Conservation (phyloP, 2,329 filamentous ascomycete species). For the Chrysoporthe puriensis region DNA sequence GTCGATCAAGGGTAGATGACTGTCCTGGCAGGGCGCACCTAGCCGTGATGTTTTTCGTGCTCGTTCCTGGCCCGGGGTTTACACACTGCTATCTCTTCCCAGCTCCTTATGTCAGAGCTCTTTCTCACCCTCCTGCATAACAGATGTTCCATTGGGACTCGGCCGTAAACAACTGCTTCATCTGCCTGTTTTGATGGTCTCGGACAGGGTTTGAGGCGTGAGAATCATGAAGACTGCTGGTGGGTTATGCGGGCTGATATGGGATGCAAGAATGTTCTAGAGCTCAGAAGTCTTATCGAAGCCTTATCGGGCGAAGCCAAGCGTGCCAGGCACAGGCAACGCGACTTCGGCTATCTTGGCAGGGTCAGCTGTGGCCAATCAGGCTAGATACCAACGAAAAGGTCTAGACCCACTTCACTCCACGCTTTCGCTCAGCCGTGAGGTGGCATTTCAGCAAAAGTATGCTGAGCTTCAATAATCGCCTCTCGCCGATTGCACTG, state of each 20-base stretch:
- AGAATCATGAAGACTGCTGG: not conserved
- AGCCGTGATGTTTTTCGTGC: too few relatives aligned
- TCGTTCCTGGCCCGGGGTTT: too few relatives aligned
- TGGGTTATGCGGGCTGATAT: not conserved
- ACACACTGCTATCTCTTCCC: too few relatives aligned
- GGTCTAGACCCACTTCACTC: not conserved
- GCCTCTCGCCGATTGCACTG: conserved; percentile 1
- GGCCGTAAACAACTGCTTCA: not conserved
- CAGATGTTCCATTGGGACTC: not conserved
- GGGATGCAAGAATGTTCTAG: not conserved
- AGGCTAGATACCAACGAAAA: not conserved
- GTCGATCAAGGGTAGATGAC: too few relatives aligned
- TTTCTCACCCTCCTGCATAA: not conserved
- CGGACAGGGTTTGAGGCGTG: not conserved
- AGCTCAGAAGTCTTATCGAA: not conserved
- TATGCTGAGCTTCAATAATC: conserved; percentile 6
- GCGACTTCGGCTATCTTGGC: not conserved
- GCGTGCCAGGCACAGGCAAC: not conserved
- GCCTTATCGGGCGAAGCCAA: not conserved
- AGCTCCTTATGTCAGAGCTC: too few relatives aligned
- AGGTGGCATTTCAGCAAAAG: conserved; percentile 26
- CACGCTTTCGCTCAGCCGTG: conserved; percentile 16
- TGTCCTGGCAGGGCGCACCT: too few relatives aligned
- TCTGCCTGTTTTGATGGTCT: not conserved
- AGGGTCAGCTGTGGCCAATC: not conserved